Conservation (phyloP, 805 yeast species). For the Lachancea thermotolerans region DNA sequence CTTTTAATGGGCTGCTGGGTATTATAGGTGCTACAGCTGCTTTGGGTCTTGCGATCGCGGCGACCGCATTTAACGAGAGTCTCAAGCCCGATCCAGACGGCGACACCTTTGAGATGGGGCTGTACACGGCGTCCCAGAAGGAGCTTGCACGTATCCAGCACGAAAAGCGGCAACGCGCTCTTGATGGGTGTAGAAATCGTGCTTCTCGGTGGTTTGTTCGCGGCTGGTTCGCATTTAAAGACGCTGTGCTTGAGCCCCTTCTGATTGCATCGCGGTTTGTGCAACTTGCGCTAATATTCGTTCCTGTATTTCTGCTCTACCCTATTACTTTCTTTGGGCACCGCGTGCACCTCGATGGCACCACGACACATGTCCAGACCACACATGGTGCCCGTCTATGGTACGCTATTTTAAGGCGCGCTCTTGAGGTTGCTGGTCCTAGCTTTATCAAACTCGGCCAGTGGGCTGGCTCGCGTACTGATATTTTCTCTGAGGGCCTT, state of each 20-base stretch:
- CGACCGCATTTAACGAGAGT: constrained; percentile 3
- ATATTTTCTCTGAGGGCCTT: constrained; percentile 72
- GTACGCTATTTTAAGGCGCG: constrained; percentile 57
- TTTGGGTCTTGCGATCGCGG: too few relatives aligned
- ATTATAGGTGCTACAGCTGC: too few relatives aligned
- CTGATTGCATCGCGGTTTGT: constrained; percentile 61
- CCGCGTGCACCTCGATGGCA: constrained; percentile 12
- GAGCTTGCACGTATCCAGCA: constrained; percentile 41
- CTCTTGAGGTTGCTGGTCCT: constrained; percentile 85
- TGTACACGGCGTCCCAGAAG: constrained; percentile 51
- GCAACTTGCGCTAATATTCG: constrained; percentile 57
- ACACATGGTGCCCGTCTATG: constrained; percentile 62
- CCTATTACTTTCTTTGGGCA: constrained; percentile 46
- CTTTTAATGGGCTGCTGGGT: too few relatives aligned
- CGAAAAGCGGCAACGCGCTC: constrained; percentile 29
- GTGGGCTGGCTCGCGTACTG: constrained; percentile 98
- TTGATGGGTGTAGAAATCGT: constrained; percentile 13
- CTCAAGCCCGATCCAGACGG: constrained; percentile 39
- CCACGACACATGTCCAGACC: constrained; percentile 28
- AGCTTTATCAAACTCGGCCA: constrained; percentile 89
- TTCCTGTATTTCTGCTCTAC: constrained; percentile 59
- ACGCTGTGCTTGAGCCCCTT: constrained; percentile 61
- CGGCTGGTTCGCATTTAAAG: constrained; percentile 41
- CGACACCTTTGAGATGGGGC: constrained; percentile 65
- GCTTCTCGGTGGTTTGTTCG: constrained; percentile 31